Conservation (phyloP, 2,329 filamentous ascomycete species). For the Verruconis gallopava region DNA sequence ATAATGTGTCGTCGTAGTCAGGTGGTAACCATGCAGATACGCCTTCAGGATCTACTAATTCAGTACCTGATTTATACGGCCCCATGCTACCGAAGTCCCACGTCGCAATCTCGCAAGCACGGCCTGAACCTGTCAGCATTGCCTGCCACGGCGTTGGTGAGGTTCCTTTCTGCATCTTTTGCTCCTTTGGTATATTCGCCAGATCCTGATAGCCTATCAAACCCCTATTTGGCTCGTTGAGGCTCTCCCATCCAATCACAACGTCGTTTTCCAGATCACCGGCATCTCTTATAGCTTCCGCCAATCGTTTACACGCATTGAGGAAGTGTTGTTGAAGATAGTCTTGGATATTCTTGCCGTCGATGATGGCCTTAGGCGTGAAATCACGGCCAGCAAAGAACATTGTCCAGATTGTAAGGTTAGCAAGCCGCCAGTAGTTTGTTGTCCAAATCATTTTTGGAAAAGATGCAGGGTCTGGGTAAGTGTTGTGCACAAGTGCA, state of each 20-base stretch:
- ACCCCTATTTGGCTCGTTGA: conserved; percentile 91
- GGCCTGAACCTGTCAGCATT: conserved; percentile 79
- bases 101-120: conserved; percentile 76
- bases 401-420: conserved; percentile 82
- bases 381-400: conserved; percentile 89
- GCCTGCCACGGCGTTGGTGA: conserved; percentile 91
- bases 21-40: conserved; percentile 69
- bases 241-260: conserved; percentile 87
- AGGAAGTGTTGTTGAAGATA: conserved; percentile 84
- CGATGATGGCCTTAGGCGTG: conserved; percentile 88
- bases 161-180: conserved; percentile 84
- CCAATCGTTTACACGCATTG: conserved; percentile 65
- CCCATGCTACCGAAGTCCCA: conserved; percentile 93
- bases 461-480: conserved; percentile 68
- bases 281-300: conserved; percentile 73
- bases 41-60: conserved; percentile 77
- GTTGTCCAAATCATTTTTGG: conserved; percentile 99
- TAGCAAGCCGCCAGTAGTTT: conserved; percentile 80
- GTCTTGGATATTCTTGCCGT: conserved; percentile 92
- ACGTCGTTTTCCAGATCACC: conserved; percentile 77
- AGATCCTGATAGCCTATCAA: conserved; percentile 75
- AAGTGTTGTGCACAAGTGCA: conserved; percentile 89
- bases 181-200: conserved; percentile 67
- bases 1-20: conserved; percentile 74
- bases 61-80: conserved; percentile 74